Evolutionary conservation across 2,329 filamentous ascomycete genomes (phyloP).

Genomic region (Biscogniauxia marginata): DNA sequence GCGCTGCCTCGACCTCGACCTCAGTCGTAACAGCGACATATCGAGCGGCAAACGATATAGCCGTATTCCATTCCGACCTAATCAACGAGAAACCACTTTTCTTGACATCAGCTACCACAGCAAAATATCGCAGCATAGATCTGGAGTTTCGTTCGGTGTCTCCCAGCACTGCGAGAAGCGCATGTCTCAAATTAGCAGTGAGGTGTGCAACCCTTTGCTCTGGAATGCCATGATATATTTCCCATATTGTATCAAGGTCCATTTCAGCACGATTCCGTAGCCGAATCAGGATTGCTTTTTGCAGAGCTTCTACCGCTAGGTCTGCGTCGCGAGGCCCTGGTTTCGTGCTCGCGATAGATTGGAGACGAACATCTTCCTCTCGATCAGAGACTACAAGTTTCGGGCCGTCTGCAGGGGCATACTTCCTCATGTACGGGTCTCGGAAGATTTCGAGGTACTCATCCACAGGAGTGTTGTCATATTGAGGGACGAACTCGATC

Average conservation of each 20-base stretch:
- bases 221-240: conserved; percentile 49
- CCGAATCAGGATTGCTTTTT: conserved; percentile 39
- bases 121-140: conserved; percentile 79
- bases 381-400: conserved; percentile 50
- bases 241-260: conserved; percentile 46
- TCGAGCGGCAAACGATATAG: conserved; percentile 74
- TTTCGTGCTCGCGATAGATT: conserved; percentile 41
- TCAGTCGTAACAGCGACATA: conserved; percentile 61
- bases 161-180: conserved; percentile 67
- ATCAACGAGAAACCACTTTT: conserved; percentile 67
- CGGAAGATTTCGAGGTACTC: conserved; percentile 52
- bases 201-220: conserved; percentile 53
- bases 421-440: conserved; percentile 54
- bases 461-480: conserved; percentile 47
- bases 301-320: conserved; percentile 39
- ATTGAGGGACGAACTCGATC: conserved; percentile 51
- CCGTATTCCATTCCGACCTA: conserved; percentile 75
- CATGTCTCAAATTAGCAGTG: conserved; percentile 53
- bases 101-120: conserved; percentile 80
- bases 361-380: conserved; percentile 47
- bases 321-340: conserved; percentile 36
- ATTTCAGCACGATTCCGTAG: conserved; percentile 41
- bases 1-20: conserved; percentile 63
- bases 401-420: conserved; percentile 50
- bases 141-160: conserved; percentile 55